These are phyloP conservation scores for Epichloe aotearoae DNA, from an alignment of 2,329 filamentous ascomycete genomes.

Conservation along the genomic window DNA sequence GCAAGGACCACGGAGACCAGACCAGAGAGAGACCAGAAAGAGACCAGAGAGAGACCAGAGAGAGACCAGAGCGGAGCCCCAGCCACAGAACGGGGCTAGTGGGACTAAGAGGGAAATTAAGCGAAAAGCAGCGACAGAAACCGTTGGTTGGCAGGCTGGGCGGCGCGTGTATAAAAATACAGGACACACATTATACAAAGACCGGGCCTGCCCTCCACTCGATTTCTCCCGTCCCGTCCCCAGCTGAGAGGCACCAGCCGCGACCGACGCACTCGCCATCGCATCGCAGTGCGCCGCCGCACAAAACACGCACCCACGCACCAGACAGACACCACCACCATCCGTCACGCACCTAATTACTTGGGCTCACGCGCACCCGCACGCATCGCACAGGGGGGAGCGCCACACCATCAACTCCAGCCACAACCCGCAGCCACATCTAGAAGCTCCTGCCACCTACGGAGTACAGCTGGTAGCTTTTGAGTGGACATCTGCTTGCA, in stretches of 20 bases:
- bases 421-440: conserved; percentile 4
- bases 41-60: not conserved
- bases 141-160: conserved; percentile 18
- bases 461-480: not conserved
- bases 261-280: not conserved
- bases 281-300: conserved; percentile 1
- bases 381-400: not conserved
- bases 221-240: conserved; percentile 21
- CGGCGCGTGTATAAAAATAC: conserved; percentile 30
- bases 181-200: conserved; percentile 30
- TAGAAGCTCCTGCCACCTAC: not conserved
- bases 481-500: not conserved
- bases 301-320: not conserved
- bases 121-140: conserved; percentile 20
- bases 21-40: too few relatives aligned
- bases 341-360: not conserved
- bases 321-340: not conserved
- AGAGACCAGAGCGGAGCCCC: conserved; percentile 1
- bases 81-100: conserved; percentile 16
- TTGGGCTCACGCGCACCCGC: not conserved
- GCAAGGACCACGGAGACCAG: not conserved
- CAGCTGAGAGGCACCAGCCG: conserved; percentile 3
- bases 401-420: not conserved
- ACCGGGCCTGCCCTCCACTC: conserved; percentile 30
- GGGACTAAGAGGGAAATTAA: conserved; percentile 23